These are phyloP conservation scores for Melastoma candidum DNA, from an alignment of 441 rosid genomes.

Conservation along the genomic window DNA sequence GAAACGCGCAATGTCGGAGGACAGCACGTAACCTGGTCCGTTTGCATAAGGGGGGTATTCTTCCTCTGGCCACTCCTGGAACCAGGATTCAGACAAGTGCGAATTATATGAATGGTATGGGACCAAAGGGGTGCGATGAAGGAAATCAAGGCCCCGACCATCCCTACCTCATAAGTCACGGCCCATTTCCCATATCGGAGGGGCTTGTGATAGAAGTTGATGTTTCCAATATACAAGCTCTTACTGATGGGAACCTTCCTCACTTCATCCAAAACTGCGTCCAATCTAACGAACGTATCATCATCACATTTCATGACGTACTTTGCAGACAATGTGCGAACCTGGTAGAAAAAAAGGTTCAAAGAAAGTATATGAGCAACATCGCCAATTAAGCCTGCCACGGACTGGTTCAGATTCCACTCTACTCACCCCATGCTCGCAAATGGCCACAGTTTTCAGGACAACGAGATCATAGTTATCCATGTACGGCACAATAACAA, in stretches of 20 bases:
- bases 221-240: conserved; percentile 75
- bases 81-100: neutral
- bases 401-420: neutral
- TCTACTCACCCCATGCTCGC: conserved; percentile 73
- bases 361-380: conserved; percentile 7
- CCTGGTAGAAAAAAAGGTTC: conserved; percentile 25
- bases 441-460: conserved; percentile 82
- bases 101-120: too few species aligned
- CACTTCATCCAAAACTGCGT: conserved; percentile 53
- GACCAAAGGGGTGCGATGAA: too few species aligned
- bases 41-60: conserved; percentile 97
- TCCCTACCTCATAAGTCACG: conserved; percentile 69
- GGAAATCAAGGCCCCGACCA: neutral
- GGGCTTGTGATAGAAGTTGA: conserved; percentile 79
- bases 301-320: conserved; percentile 86
- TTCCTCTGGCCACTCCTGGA: conserved; percentile 96
- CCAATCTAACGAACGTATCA: conserved; percentile 77
- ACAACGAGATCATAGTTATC: conserved; percentile 89
- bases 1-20: conserved; percentile 68
- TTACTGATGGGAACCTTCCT: conserved; percentile 44
- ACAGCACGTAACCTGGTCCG: conserved; percentile 84
- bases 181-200: conserved; percentile 89
- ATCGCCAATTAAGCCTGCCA: too few species aligned
- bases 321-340: conserved; percentile 46
- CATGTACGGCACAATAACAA: conserved; percentile 83